Conservation (phyloP, 805 yeast species). For the Kodamaea nitidulidarum region DNA sequence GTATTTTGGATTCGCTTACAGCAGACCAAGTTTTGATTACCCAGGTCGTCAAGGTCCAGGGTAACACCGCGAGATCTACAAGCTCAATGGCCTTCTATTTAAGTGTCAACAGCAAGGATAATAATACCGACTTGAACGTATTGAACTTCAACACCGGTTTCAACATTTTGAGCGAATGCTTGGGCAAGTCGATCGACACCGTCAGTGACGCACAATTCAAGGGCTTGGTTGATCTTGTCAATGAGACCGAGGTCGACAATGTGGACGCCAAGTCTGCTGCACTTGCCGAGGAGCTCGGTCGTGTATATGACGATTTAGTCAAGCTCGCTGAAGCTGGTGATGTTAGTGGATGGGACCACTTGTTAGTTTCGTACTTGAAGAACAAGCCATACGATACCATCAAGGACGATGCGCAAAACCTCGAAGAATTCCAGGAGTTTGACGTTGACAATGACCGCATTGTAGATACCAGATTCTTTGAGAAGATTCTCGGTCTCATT, state of each 20-base stretch:
- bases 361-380: constrained; percentile 30
- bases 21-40: constrained; percentile 26
- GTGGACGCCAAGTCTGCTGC: constrained; percentile 5
- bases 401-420: constrained; percentile 17
- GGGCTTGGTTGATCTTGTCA: constrained; percentile 24
- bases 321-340: constrained; percentile 16
- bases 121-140: constrained; percentile 41
- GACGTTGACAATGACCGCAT: constrained; percentile 65
- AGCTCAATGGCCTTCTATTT: constrained; percentile 41
- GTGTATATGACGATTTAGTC: constrained; percentile 24
- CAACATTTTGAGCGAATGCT: constrained; percentile 62
- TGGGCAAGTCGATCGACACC: constrained; percentile 54
- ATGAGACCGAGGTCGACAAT: constrained; percentile 11
- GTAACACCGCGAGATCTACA: constrained; percentile 38
- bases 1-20: constrained; percentile 32
- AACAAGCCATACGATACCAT: not conserved
- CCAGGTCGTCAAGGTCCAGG: constrained; percentile 35
- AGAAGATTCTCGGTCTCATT: constrained; percentile 40
- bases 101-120: constrained; percentile 39
- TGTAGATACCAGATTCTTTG: constrained; percentile 56
- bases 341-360: constrained; percentile 24
- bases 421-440: constrained; percentile 37
- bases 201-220: constrained; percentile 16
- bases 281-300: constrained; percentile 17
- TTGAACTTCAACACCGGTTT: constrained; percentile 58